A percentile compares a stretch with the other conserved stretches of the same genome.
These are phyloP conservation scores for Allium cepa DNA, from an alignment of 106 monocot genomes.

Conservation along the genomic window DNA sequence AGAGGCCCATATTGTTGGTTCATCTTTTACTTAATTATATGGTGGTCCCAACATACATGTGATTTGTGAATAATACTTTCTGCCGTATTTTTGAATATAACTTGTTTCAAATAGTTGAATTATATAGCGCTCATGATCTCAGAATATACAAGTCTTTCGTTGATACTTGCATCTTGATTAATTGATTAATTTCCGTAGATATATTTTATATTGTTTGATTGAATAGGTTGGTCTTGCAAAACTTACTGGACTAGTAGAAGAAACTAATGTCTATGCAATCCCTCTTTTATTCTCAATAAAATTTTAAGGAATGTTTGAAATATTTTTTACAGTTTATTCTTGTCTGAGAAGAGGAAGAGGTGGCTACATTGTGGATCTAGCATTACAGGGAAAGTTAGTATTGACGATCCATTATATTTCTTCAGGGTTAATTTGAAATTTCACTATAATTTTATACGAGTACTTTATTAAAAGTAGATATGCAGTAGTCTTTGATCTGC, in stretches of 20 bases:
- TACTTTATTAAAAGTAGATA: constrained; percentile 45
- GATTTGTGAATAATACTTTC: no score
- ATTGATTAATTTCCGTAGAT: neutral
- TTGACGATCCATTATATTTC: neutral
- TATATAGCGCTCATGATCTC: no score
- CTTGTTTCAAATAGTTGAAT: no score
- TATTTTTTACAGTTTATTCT: constrained; percentile 62
- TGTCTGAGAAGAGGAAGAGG: constrained; percentile 94
- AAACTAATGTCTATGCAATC: constrained; percentile 79
- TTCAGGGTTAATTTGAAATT: no score
- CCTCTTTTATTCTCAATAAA: neutral
- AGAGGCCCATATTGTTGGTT: no score
- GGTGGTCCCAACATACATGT: no score
- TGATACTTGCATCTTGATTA: neutral
- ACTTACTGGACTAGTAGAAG: constrained; percentile 88
- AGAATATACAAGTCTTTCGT: no score
- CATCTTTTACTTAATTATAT: no score
- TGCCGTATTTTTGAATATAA: no score
- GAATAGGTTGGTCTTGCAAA: constrained; percentile 91
- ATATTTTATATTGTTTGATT: neutral
- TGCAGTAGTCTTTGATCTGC: constrained; percentile 93
- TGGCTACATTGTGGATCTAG: constrained; percentile 85
- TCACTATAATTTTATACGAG: neutral
- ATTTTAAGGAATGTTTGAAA: neutral
- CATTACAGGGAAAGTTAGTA: constrained; percentile 73